Evolutionary conservation across 2,329 filamentous ascomycete genomes (phyloP).

Genomic region (Ceratocystis lukuohia): DNA sequence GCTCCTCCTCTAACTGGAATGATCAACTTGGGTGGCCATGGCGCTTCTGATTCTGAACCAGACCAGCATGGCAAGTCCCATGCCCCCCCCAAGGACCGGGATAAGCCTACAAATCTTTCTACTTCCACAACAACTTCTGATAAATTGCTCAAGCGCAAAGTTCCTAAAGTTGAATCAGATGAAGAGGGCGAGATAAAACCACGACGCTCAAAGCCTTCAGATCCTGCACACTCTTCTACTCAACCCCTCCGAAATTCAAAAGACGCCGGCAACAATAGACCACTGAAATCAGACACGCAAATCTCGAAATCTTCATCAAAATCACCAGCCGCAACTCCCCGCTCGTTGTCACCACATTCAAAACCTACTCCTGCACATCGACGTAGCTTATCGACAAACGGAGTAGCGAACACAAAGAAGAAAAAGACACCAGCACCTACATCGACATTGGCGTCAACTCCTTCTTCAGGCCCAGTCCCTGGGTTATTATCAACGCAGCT

Average conservation of each 20-base stretch:
- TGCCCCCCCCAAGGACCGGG: constrained; percentile 36
- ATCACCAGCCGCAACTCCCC: constrained; percentile 15
- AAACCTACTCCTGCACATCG: constrained; percentile 38
- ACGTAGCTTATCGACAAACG: constrained; percentile 50
- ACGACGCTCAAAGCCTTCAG: constrained; percentile 34
- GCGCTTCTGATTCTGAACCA: constrained; percentile 45
- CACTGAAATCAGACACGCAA: constrained; percentile 8
- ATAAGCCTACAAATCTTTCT: constrained; percentile 28
- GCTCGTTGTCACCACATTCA: constrained; percentile 47
- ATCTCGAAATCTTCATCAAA: constrained; percentile 1
- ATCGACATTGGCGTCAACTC: background rate
- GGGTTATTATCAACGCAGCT: constrained; percentile 38
- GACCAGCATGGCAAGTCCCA: constrained; percentile 34
- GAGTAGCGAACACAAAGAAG: constrained; percentile 49
- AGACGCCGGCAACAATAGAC: constrained; percentile 13
- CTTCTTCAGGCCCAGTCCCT: background rate
- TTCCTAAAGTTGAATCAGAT: constrained; percentile 41
- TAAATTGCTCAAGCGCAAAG: constrained; percentile 38
- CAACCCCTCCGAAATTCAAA: background rate
- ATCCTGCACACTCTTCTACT: constrained; percentile 20
- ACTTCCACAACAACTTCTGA: background rate
- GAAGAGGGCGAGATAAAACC: constrained; percentile 42
- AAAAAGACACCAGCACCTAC: constrained; percentile 43
- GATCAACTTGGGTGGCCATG: constrained; percentile 22
- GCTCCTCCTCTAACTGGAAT: background rate